phyloP scores from a whole-genome alignment of 371 early-diverging fungal species.

The Circinella minor region DNA sequence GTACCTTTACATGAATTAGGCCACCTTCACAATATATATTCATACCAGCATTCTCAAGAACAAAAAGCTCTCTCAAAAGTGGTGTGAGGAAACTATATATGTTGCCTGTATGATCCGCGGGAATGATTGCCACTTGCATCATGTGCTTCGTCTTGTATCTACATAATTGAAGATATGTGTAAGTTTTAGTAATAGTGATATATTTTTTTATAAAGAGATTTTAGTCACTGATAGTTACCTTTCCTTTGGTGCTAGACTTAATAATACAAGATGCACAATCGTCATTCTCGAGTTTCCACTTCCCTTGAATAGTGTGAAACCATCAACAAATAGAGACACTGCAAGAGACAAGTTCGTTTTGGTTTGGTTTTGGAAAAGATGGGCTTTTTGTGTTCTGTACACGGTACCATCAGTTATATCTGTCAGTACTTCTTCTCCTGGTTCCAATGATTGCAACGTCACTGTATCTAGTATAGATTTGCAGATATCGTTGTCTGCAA shows the following conservation, averaged over 20 bases:
- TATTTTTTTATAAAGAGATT: too few species aligned
- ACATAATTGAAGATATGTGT: too few species aligned
- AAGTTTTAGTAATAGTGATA: too few species aligned
- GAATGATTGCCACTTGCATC: too few species aligned
- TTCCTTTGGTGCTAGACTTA: slow-evolving; percentile 4
- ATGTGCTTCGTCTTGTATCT: too few species aligned
- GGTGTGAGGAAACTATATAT: too few species aligned
- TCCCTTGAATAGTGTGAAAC: slow-evolving; percentile 2
- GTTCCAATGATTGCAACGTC: background rate
- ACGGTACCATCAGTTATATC: slow-evolving; percentile 1
- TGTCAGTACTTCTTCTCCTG: background rate
- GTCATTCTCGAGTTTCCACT: background rate
- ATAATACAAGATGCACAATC: slow-evolving; percentile 3
- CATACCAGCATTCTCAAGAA: too few species aligned
- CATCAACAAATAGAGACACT: slow-evolving; percentile 5
- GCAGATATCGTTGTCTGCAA: background rate
- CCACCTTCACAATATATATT: too few species aligned
- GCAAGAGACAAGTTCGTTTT: background rate
- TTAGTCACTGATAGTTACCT: background rate
- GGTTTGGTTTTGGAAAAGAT: background rate
- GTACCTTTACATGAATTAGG: too few species aligned
- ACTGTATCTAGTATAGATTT: too few species aligned
- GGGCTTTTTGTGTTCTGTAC: background rate
- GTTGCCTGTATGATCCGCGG: too few species aligned
- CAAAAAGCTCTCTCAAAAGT: too few species aligned